phyloP scores from a whole-genome alignment of 2,329 filamentous ascomycete species.

The Alternaria viburni region DNA sequence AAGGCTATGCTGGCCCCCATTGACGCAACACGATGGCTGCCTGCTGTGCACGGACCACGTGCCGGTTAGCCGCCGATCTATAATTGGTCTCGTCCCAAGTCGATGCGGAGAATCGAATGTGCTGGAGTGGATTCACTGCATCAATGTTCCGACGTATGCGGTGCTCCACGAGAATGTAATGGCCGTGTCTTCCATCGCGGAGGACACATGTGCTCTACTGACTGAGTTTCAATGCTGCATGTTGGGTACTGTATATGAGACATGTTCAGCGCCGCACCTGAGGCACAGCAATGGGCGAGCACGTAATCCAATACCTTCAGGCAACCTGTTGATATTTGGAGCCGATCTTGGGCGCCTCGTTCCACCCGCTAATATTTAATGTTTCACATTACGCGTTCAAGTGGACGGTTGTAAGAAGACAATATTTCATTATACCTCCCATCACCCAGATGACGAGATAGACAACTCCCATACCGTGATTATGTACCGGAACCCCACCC shows the following conservation, averaged over 20 bases:
- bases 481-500: slow-evolving; percentile 21
- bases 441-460: slow-evolving; percentile 22
- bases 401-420: slow-evolving; percentile 1
- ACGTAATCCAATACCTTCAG: not conserved
- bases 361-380: not conserved
- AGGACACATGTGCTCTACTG: not conserved
- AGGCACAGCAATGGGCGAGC: slow-evolving; percentile 6
- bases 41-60: slow-evolving; percentile 13
- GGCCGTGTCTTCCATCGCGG: not conserved
- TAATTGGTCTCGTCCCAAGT: slow-evolving; percentile 22
- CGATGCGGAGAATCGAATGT: not conserved
- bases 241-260: not conserved
- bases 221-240: not conserved
- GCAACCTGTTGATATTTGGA: not conserved
- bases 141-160: not conserved
- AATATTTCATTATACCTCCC: slow-evolving; percentile 24
- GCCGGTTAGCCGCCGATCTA: slow-evolving; percentile 19
- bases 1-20: slow-evolving; percentile 12
- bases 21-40: slow-evolving; percentile 22
- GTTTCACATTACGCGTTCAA: not conserved
- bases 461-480: slow-evolving; percentile 22
- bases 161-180: not conserved
- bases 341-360: not conserved
- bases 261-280: not conserved
- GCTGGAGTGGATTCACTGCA: not conserved